Evolutionary conservation across 495 filamentous ascomycete species (phyloP).

Genomic region (Podospora sp.): DNA sequence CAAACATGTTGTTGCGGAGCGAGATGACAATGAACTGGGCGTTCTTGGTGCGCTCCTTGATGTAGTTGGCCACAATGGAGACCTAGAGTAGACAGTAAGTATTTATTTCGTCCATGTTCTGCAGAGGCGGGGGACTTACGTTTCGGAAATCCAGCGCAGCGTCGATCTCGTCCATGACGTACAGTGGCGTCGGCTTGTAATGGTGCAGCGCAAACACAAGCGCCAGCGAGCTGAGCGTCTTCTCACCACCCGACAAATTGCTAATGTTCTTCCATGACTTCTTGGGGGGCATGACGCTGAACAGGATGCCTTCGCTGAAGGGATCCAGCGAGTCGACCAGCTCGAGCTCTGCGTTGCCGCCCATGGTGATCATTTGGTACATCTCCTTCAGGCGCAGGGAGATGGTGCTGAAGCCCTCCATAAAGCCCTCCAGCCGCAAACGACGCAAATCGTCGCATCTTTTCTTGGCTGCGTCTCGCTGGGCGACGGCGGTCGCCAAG

Average conservation of each 20-base stretch:
- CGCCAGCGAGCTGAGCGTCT: slow-evolving; percentile 91
- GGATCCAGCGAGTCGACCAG: slow-evolving; percentile 94
- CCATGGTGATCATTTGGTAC: slow-evolving; percentile 99
- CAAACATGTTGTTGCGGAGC: slow-evolving; percentile 98
- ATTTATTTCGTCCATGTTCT: not conserved
- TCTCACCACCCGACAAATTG: slow-evolving; percentile 93
- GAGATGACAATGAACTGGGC: slow-evolving; percentile 99
- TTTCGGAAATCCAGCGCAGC: slow-evolving; percentile 97
- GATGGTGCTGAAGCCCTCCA: slow-evolving; percentile 95
- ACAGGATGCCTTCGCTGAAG: slow-evolving; percentile 94
- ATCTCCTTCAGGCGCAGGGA: slow-evolving; percentile 97
- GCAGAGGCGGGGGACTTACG: slow-evolving; percentile 57
- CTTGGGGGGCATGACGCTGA: slow-evolving; percentile 98
- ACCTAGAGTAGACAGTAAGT: slow-evolving; percentile 59
- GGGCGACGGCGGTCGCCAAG: slow-evolving; percentile 69
- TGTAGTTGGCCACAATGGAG: slow-evolving; percentile 96
- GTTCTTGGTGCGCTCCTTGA: slow-evolving; percentile 98
- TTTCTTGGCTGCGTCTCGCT: slow-evolving; percentile 84
- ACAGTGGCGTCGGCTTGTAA: slow-evolving; percentile 95
- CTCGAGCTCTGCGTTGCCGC: slow-evolving; percentile 95
- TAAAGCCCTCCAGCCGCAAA: slow-evolving; percentile 90
- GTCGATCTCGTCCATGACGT: slow-evolving; percentile 99
- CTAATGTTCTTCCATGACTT: slow-evolving; percentile 99
- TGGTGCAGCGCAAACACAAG: slow-evolving; percentile 97
- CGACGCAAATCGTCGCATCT: slow-evolving; percentile 89